phyloP scores from a whole-genome alignment of 225 moss, liverwort and hornwort genomes.

The Straminergon stramineum region DNA sequence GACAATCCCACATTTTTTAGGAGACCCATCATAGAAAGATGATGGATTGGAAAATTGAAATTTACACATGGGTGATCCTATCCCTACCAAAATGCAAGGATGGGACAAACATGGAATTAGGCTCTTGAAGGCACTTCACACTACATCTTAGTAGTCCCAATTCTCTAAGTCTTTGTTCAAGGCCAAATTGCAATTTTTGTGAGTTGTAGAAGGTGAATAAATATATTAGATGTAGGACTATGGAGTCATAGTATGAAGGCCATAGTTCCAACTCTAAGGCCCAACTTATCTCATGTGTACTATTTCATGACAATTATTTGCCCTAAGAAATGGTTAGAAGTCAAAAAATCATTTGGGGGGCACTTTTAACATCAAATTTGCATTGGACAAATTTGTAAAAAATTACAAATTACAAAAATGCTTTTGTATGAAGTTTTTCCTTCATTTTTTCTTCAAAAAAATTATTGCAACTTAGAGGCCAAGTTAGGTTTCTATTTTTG shows the following conservation, averaged over 20 bases:
- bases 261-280: background rate
- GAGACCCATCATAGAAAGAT: too few species aligned
- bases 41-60: accelerated
- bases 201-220: background rate
- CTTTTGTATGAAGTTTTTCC: background rate
- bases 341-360: background rate
- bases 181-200: background rate
- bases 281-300: background rate
- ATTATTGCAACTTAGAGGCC: accelerated
- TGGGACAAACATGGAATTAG: background rate
- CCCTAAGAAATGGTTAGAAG: background rate
- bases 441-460: too few species aligned
- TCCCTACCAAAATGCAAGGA: background rate
- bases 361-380: background rate
- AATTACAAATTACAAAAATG: accelerated
- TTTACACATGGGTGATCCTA: background rate
- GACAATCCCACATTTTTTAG: accelerated
- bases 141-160: background rate
- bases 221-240: background rate
- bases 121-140: too few species aligned
- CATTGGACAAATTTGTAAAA: background rate
- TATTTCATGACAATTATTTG: background rate
- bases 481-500: accelerated
- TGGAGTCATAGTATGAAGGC: background rate
- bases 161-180: accelerated